Base-by-base conservation (phyloP, 306 rosid species). In the Casuarina cunninghamiana region DNA sequence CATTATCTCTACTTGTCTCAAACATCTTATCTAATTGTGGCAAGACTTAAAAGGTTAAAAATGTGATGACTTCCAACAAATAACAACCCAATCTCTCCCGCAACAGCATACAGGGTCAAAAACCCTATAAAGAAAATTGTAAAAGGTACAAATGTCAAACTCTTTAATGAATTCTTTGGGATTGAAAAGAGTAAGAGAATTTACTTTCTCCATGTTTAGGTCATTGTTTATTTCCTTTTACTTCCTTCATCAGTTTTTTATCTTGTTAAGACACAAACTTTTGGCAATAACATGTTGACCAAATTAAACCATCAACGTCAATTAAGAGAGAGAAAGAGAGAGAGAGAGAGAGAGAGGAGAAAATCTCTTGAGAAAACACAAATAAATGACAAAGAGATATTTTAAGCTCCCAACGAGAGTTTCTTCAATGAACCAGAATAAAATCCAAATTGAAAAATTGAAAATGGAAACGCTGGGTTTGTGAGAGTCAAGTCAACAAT, bases 401-500 rank as follows among this genome's bases (percentile, higher is more conserved):
- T 19, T 58, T 8, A 58, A 26, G 26, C 26, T 12, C 32, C 39
- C 65, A 58, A 58, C 35, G 21, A 3, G 39, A 39, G 46, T 15
- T 2, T 63, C 15, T 6, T 39, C 69, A 63, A 38, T 12, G 69
- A 63, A 13, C 21, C 43, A 15, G 19, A 63, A 35, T 37, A 12
- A 62, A 37, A 62, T 0, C 19, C 10, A 62, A 62, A 37, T 35
- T 10, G 9, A 26, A 61, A 61, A 35, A 74, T 44, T 44, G 17
- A n/a, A 17, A 37, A 58, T 11, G 35, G 32, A 53, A 12, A 43
- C 38, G 1, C 11, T 11, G 57, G 9, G 55, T 67, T 50, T 15
- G 9, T 57, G 41, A n/a, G 41, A 39, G 51, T 61, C 16, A 68
- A 73, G 68, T 68, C 32, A 53, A 74, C 35, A 79, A 16, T 76